Base-by-base conservation (phyloP, 805 yeast species). In the Nakazawaea pomicola region DNA sequence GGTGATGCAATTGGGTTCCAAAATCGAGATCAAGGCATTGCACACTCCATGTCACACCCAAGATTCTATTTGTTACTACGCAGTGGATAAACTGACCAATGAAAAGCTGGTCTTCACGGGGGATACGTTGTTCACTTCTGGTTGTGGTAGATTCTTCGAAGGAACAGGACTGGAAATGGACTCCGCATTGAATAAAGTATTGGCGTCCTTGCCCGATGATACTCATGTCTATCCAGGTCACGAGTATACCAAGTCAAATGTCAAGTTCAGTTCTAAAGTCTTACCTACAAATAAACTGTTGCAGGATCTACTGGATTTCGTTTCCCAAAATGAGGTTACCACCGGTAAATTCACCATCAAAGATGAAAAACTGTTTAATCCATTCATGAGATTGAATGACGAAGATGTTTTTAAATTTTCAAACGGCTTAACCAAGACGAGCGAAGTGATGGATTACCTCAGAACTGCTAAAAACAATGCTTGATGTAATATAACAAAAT, bases 21-120 rank as follows among this genome's bases (percentile, higher is more conserved):
- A 72, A 46, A 56, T 91, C 38, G 69, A 76, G 14, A 74, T 90
- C 38, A 78, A 81, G 2, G 95, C 96, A 1, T 67, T 91, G 29
- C 91, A 91, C 61, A 93, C 99, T 0, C 99, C 99, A 4, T 93
- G 99, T 57, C 99, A 93, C 60, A 93, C 99, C 0, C 93, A 84
- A 61, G 99, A 93, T 62, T 87, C 96, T 3, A 85, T 93, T 46
- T 91, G 98, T 56, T 93, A 88, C 61, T 83, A 62, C 52, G 88
- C 76, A 0, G 66, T 67, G 35, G 98, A 91, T 57, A 50, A 58
- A n/a, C 57, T 60, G 27, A 76, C 89, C 1, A 72, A 69, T 25
- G 77, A 88, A 50, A 70, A 68, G 48, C 89, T 83, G 3, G 89
- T 93, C 2, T 88, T 93, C 64, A 87, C 97, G 0, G 99, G 99